Base-by-base conservation (phyloP, 164 flowering plant genomes). In the Liriodendron chinense region DNA sequence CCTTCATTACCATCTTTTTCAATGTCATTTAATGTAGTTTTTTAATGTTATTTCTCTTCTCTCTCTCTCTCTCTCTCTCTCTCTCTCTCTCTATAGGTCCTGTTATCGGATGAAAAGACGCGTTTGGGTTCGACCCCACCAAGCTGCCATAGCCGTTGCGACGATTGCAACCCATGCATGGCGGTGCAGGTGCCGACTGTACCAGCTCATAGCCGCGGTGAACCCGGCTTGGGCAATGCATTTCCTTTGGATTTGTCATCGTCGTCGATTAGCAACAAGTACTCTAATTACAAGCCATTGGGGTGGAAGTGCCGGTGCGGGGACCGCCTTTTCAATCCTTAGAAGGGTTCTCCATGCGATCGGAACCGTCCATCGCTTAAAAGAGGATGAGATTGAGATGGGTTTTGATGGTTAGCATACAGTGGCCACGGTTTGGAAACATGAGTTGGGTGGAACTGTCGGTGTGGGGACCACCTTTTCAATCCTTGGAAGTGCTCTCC, bases 61-160 rank as follows among this genome's bases (percentile, higher is more conserved):
- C n/a, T 3, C 62, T 1, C 65, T 21, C 2, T 2, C 2, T 25
- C 25, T 21, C n/a, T 74, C 59, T 57, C 1, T 24, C 14, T 8
- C 16, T 34, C 16, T 25, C 9, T 20, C 47, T 7, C 8, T 67
- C n/a, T 78, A 74, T 62, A 93, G 98, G 92, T 80, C 0, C 23
- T 72, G 53, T 50, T 82, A 20, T 72, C 74, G 28, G 89, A 83
- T 72, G 92, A 83, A 57, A 90, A 91, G 64, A 75, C 84, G 23
- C 79, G 97, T 71, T 71, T 94, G 65, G 98, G 97, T 9, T 94
- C 98, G n/a, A 89, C 82, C 2, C 98, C 95, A 23, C 98, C 98
- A 59, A 92, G 93, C 75, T 94, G 98, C 79, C 87, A 89, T 84
- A 90, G 89, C 87, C 87, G 88, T 73, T 94, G 98, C 87, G 89